A percentile compares a stretch with the other conserved stretches of the same genome.
phyloP scores from a whole-genome alignment of 306 rosid genomes.

The Prunus kanzakura region DNA sequence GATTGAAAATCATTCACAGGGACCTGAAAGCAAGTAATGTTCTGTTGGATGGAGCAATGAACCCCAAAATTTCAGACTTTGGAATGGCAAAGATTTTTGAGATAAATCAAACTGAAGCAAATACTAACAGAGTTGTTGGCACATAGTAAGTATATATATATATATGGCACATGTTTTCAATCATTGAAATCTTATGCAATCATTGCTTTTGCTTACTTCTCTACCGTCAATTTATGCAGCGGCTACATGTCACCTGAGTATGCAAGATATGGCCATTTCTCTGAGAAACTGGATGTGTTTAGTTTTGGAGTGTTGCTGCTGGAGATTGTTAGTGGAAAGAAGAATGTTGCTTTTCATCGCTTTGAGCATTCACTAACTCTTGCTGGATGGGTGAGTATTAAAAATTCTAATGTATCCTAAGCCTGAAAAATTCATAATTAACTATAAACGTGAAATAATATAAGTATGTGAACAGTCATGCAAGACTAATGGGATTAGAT shows the following conservation, averaged over 20 bases:
- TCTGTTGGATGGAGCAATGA: conserved; percentile 17
- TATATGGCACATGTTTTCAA: no score
- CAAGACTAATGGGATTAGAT: not conserved
- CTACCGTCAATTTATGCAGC: not conserved
- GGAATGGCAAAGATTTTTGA: conserved; percentile 20
- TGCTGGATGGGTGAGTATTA: conserved; percentile 3
- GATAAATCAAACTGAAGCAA: not conserved
- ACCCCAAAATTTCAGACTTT: conserved; percentile 24
- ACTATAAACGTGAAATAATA: no score
- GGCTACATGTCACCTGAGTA: conserved; percentile 30
- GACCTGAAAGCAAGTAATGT: conserved; percentile 28
- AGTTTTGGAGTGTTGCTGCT: conserved; percentile 13
- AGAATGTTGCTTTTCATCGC: not conserved
- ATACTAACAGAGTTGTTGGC: not conserved
- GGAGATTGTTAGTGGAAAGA: conserved; percentile 26
- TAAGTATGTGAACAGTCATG: no score
- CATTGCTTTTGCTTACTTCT: not conserved
- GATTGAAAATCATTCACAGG: conserved; percentile 3
- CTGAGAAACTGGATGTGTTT: not conserved
- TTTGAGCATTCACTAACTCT: conserved; percentile 2
- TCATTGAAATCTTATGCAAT: not conserved
- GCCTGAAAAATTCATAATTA: no score
- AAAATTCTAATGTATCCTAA: not conserved
- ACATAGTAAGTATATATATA: no score
- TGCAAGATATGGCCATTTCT: not conserved